Evolutionary conservation across 1,284 basidiomycete genomes (phyloP).

Genomic region (Naganishia sp.): DNA sequence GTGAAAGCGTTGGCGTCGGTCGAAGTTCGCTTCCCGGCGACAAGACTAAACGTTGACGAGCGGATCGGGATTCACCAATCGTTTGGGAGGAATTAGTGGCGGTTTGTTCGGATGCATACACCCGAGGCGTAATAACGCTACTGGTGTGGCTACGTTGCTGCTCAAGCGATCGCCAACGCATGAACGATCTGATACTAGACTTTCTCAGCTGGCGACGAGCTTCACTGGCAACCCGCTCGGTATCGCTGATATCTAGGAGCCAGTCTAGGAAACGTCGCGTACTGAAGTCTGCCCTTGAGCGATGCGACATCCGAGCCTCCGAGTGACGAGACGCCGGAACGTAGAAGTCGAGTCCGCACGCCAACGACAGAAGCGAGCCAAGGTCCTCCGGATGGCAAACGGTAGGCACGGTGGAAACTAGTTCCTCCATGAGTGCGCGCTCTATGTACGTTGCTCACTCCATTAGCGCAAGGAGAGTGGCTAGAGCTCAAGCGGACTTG

Average conservation of each 20-base stretch:
- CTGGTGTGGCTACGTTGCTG: neutral
- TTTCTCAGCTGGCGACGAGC: slow-evolving; percentile 15
- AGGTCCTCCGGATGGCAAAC: slow-evolving; percentile 18
- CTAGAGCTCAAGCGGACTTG: neutral
- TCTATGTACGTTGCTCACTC: neutral
- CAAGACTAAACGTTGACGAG: neutral
- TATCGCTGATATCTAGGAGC: neutral
- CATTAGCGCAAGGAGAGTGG: slow-evolving; percentile 1
- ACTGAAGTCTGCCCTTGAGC: neutral
- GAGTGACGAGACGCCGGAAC: neutral
- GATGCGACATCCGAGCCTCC: neutral
- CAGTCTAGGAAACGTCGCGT: neutral
- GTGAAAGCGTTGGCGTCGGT: slow-evolving; percentile 17
- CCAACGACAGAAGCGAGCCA: slow-evolving; percentile 7
- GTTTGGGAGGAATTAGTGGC: neutral
- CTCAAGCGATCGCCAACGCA: slow-evolving; percentile 10
- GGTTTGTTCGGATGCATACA: neutral
- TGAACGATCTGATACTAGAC: slow-evolving; percentile 11
- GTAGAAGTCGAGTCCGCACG: slow-evolving; percentile 23
- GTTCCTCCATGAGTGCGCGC: slow-evolving; percentile 16
- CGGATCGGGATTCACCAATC: neutral
- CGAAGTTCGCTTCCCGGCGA: neutral
- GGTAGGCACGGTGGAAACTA: slow-evolving; percentile 10
- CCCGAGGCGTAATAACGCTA: neutral
- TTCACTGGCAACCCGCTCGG: neutral